Conservation (phyloP, 352 stramenopile species). For the Globisporangium paddicum region DNA sequence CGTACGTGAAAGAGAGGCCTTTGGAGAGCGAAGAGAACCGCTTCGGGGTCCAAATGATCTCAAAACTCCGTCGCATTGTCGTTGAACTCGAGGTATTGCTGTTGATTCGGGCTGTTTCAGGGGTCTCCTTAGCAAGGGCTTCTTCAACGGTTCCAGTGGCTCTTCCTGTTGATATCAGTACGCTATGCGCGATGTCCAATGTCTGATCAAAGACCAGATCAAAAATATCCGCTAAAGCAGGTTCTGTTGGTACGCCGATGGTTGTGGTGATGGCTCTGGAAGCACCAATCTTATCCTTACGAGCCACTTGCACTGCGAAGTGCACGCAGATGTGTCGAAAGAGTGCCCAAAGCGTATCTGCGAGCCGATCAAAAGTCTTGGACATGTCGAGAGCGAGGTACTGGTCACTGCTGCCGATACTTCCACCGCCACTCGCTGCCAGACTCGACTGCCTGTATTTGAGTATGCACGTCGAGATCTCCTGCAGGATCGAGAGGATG, state of each 20-base stretch:
- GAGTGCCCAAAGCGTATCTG: slow-evolving; percentile 27
- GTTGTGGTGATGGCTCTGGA: neutral
- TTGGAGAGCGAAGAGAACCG: slow-evolving; percentile 55
- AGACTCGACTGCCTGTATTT: neutral
- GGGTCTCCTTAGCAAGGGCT: neutral
- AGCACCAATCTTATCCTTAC: neutral
- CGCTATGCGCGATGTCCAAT: neutral
- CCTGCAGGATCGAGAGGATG: slow-evolving; percentile 32
- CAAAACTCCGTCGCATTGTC: slow-evolving; percentile 48
- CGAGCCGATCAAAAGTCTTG: slow-evolving; percentile 11
- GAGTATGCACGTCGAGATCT: slow-evolving; percentile 15
- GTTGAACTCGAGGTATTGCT: neutral
- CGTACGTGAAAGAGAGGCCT: slow-evolving; percentile 52
- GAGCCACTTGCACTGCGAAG: slow-evolving; percentile 19
- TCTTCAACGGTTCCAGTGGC: neutral
- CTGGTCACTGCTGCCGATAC: too few species aligned
- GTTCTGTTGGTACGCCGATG: slow-evolving; percentile 3
- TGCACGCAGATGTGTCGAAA: slow-evolving; percentile 39
- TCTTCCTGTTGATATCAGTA: neutral
- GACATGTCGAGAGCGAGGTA: neutral
- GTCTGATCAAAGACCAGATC: slow-evolving; percentile 6
- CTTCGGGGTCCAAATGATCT: slow-evolving; percentile 58
- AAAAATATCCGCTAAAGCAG: slow-evolving; percentile 3
- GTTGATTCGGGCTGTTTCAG: neutral
- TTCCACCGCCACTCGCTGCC: neutral